These are phyloP conservation scores for Coemansia sp. DNA, from an alignment of 192 early-diverging fungal species.

Conservation along the genomic window DNA sequence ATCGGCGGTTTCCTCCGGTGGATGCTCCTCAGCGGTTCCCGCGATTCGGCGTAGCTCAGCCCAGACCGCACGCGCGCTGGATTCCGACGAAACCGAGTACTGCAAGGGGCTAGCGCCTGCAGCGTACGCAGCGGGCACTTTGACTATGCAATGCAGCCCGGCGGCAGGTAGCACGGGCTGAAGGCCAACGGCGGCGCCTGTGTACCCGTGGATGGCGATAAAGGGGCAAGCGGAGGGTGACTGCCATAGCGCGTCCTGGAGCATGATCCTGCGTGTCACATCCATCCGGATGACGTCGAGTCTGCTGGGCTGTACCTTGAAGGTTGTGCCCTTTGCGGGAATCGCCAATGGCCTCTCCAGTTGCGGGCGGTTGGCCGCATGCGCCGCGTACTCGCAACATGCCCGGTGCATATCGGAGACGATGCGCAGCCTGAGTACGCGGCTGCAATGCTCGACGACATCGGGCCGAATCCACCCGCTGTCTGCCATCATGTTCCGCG, in stretches of 20 bases:
- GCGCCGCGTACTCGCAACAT: constrained; percentile 14
- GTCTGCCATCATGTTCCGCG: neutral
- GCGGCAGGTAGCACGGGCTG: constrained; percentile 18
- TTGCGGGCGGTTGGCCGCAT: neutral
- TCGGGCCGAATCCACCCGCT: constrained; percentile 29
- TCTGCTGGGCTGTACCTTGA: constrained; percentile 2
- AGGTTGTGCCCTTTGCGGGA: constrained; percentile 2
- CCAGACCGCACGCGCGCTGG: constrained; percentile 27
- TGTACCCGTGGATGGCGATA: neutral
- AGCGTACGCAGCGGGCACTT: constrained; percentile 7
- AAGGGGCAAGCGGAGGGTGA: constrained; percentile 11
- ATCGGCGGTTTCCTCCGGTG: neutral
- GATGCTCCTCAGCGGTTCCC: neutral
- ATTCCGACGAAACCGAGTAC: constrained; percentile 25
- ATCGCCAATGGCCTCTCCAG: neutral
- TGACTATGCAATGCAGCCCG: constrained; percentile 44
- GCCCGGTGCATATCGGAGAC: constrained; percentile 28
- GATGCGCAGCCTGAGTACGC: constrained; percentile 24
- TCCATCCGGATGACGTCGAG: constrained; percentile 23
- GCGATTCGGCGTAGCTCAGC: neutral
- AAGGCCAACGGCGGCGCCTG: neutral
- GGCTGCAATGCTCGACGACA: constrained; percentile 37
- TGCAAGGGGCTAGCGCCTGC: too few species aligned
- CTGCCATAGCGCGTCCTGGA: constrained; percentile 41
- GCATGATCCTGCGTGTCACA: constrained; percentile 7